phyloP scores from a whole-genome alignment of 2,329 filamentous ascomycete genomes.

The Cladophialophora yegresii region DNA sequence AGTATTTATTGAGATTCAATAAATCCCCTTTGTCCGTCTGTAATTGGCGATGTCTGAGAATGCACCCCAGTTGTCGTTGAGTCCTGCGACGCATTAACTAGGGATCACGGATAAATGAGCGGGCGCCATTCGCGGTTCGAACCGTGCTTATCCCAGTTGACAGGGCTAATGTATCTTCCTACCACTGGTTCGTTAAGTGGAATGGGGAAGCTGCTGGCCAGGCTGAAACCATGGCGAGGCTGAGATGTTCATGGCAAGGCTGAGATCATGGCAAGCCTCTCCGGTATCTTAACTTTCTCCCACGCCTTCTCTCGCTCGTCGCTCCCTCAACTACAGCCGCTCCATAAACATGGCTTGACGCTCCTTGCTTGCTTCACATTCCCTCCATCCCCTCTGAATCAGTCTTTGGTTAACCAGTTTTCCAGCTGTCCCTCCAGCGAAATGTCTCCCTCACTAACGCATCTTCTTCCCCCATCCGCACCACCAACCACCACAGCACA shows the following conservation, averaged over 20 bases:
- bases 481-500: conserved; percentile 14
- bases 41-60: neutral
- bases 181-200: no score
- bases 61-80: neutral
- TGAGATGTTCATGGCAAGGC: no score
- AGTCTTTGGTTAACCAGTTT: neutral
- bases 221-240: no score
- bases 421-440: neutral
- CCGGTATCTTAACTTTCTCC: neutral
- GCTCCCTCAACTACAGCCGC: neutral
- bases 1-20: neutral
- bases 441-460: conserved; percentile 26
- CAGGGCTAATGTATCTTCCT: no score
- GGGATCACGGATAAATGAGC: no score
- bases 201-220: no score
- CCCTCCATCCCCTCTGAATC: neutral
- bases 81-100: no score
- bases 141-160: no score
- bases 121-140: no score
- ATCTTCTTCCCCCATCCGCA: conserved; percentile 24
- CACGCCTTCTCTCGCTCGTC: neutral
- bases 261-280: no score
- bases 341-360: neutral
- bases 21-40: neutral
- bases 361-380: neutral